Evolutionary conservation across 2,329 filamentous ascomycete genomes (phyloP), one percentile per base, ranked within the genome.

Genomic region (Magnaporthiopsis rhizophila): DNA sequence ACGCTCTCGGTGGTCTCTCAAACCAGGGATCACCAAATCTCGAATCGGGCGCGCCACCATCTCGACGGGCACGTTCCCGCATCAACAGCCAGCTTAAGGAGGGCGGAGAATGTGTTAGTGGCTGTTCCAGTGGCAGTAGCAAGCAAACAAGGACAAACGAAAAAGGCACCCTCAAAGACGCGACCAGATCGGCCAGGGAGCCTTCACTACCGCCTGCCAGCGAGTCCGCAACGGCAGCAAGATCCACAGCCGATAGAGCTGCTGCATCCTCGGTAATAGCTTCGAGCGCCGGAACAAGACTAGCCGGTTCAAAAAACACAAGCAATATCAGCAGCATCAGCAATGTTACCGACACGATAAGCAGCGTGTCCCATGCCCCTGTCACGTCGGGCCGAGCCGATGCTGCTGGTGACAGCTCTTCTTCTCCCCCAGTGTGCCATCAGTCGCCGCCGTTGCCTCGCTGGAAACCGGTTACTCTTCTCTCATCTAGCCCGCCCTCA

Each of bases 241-340:
- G 69, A 15, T 3, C 28, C 65, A 67, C 65, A 73, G 72, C 69
- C 77, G 73, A 68, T 72, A 69, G 18, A n/a, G n/a, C 58, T 12
- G 5, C 21, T 38, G 30, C 28, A 12, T 21, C 30, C 28, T 60
- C 15, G 9, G 11, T 24, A 24, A 38, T 53, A n/a, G n/a, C n/a
- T 8, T 11, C 21, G 3, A 11, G 45, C 7, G 2, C 21, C 11
- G 45, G 45, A 6, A 3, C 21, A 9, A 9, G 4, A 5, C 3
- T 6, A n/a, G 11, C 18, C 5, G 6, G 18, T 5, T n/a, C 45
- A 1, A 53, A 1, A 53, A 53, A n/a, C n/a, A n/a, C 11, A 7
- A 2, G 4, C 8, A n/a, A n/a, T n/a, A n/a, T 7, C n/a, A 53
- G 6, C 7, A n/a, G 45, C 21, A 53, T 0, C 45, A 53, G 18